These are phyloP conservation scores for Daphne laureola DNA, from an alignment of 441 rosid genomes.

Conservation along the genomic window DNA sequence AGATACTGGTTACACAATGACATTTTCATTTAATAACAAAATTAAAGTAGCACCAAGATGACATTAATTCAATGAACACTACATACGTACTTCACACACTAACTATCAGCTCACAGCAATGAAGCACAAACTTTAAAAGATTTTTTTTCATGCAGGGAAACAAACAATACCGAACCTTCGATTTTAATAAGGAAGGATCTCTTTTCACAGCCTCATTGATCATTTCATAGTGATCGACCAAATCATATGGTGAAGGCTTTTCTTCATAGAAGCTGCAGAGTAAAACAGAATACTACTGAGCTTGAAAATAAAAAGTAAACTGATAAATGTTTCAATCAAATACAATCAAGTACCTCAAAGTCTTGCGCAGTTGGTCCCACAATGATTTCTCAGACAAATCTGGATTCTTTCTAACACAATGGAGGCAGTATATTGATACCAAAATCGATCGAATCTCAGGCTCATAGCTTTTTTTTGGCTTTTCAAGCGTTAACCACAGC, in stretches of 20 bases:
- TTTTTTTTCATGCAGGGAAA: slow-evolving; percentile 3
- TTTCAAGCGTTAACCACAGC: slow-evolving; percentile 57
- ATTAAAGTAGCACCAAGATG: slow-evolving; percentile 7
- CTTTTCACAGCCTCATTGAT: slow-evolving; percentile 55
- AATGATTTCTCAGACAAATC: slow-evolving; percentile 44
- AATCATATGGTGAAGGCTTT: slow-evolving; percentile 68
- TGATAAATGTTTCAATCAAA: slow-evolving; percentile 1
- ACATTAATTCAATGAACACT: background rate
- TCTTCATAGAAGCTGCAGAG: slow-evolving; percentile 52
- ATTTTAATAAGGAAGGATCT: slow-evolving; percentile 42
- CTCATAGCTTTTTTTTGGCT: slow-evolving; percentile 72
- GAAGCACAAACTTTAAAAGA: slow-evolving; percentile 10
- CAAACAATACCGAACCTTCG: slow-evolving; percentile 43
- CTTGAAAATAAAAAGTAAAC: slow-evolving; percentile 4
- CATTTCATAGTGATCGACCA: slow-evolving; percentile 55
- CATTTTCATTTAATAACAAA: background rate
- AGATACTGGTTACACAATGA: slow-evolving; percentile 49
- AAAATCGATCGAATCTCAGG: slow-evolving; percentile 43
- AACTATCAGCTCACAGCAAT: background rate
- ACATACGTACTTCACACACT: background rate
- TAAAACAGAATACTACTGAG: slow-evolving; percentile 6
- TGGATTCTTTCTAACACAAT: slow-evolving; percentile 45
- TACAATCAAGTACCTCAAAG: slow-evolving; percentile 36
- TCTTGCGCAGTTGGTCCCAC: slow-evolving; percentile 53
- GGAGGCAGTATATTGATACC: slow-evolving; percentile 52